Evolutionary conservation across 345 rosid species (phyloP).

Genomic region (Ailanthus altissimus): DNA sequence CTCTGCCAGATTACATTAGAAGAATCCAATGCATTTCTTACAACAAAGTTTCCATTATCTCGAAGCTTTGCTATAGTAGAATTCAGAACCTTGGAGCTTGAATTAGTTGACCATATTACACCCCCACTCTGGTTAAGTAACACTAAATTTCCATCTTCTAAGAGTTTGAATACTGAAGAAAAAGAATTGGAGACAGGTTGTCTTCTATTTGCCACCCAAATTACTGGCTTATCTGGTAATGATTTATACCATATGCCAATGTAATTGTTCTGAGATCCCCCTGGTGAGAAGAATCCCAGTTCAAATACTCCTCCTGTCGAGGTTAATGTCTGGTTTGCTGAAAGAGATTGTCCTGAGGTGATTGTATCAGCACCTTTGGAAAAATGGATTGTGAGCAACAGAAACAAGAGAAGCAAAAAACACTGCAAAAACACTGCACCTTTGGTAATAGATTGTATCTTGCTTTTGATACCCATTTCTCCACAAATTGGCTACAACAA

Average conservation of each 20-base stretch:
- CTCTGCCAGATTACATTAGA: constrained; percentile 58
- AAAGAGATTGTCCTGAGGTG: constrained; percentile 21
- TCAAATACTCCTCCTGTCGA: constrained; percentile 23
- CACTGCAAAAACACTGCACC: background rate
- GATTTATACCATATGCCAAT: constrained; percentile 31
- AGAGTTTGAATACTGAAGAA: constrained; percentile 22
- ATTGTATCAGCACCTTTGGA: constrained; percentile 11
- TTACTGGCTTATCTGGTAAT: background rate
- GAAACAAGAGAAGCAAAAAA: background rate
- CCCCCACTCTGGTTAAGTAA: background rate
- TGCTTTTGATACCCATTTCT: background rate
- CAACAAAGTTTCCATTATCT: constrained; percentile 45
- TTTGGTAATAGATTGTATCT: too few species aligned
- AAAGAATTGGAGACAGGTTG: constrained; percentile 13
- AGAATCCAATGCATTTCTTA: constrained; percentile 30
- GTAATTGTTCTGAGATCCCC: constrained; percentile 24
- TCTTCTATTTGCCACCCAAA: constrained; percentile 38
- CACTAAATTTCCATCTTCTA: constrained; percentile 26
- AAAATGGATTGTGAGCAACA: background rate
- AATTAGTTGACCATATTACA: constrained; percentile 8
- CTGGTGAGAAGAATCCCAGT: constrained; percentile 35
- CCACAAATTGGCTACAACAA: background rate
- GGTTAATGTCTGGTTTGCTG: constrained; percentile 25
- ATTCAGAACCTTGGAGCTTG: background rate
- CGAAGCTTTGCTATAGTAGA: constrained; percentile 26